Conservation (phyloP, 2,329 filamentous ascomycete genomes). For the Calonectria ilicicola region DNA sequence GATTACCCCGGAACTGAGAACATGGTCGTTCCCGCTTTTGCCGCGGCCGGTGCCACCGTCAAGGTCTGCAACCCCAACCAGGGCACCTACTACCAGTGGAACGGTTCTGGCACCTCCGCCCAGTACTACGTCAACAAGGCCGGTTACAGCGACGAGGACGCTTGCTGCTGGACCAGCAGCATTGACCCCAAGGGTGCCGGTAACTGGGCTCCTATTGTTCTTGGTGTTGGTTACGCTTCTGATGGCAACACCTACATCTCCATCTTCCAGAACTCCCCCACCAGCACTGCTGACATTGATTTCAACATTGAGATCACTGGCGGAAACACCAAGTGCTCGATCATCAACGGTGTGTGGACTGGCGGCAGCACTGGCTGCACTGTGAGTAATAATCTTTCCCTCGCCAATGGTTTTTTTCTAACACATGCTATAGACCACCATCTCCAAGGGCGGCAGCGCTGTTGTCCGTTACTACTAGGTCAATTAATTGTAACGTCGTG, state of each 20-base stretch:
- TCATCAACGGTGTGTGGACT: slow-evolving; percentile 72
- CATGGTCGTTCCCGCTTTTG: slow-evolving; percentile 83
- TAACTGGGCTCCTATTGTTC: slow-evolving; percentile 89
- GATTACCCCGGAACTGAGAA: slow-evolving; percentile 94
- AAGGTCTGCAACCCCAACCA: slow-evolving; percentile 82
- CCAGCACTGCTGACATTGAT: slow-evolving; percentile 75
- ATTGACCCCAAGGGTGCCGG: slow-evolving; percentile 67
- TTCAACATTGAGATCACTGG: slow-evolving; percentile 84
- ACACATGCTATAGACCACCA: slow-evolving; percentile 60
- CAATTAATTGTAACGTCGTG: slow-evolving; percentile 7
- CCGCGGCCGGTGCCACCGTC: slow-evolving; percentile 68
- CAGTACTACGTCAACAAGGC: slow-evolving; percentile 97
- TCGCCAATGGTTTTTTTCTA: no score
- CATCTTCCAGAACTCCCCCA: slow-evolving; percentile 87
- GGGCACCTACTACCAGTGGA: slow-evolving; percentile 80
- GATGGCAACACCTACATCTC: slow-evolving; percentile 80
- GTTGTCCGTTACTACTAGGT: slow-evolving; percentile 58
- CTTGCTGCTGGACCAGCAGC: slow-evolving; percentile 79
- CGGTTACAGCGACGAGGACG: slow-evolving; percentile 73
- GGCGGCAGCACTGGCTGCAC: slow-evolving; percentile 78
- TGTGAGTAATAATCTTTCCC: slow-evolving; percentile 65
- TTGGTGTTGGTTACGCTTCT: slow-evolving; percentile 80
- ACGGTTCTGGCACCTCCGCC: slow-evolving; percentile 80
- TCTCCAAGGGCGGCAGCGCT: slow-evolving; percentile 55
- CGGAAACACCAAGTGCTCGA: slow-evolving; percentile 71